These are phyloP conservation scores for Casuarina equisetifolia DNA, from an alignment of 306 rosid genomes.

Conservation along the genomic window DNA sequence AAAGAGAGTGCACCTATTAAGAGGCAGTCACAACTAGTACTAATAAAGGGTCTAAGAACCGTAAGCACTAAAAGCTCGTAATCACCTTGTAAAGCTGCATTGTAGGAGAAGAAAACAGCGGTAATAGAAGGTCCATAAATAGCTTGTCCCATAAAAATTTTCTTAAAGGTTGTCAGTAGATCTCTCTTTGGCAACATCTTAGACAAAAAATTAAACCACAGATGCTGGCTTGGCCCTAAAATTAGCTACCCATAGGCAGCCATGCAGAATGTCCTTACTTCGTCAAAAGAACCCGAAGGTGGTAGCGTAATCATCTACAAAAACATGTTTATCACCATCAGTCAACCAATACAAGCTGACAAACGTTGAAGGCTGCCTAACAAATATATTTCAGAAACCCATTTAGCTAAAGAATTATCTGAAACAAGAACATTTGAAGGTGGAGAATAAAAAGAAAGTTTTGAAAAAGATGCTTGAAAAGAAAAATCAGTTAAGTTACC, in stretches of 20 bases:
- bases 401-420: not conserved
- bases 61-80: not conserved
- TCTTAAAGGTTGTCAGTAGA: slow-evolving; percentile 60
- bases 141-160: slow-evolving; percentile 67
- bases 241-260: slow-evolving; percentile 62
- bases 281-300: slow-evolving; percentile 47
- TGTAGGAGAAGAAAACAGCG: slow-evolving; percentile 71
- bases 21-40: not conserved
- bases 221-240: slow-evolving; percentile 77
- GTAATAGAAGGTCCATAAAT: slow-evolving; percentile 61
- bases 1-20: slow-evolving; percentile 8
- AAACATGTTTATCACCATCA: slow-evolving; percentile 5
- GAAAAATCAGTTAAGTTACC: not conserved
- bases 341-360: slow-evolving; percentile 16
- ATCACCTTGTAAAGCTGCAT: slow-evolving; percentile 59
- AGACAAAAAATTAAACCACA: slow-evolving; percentile 66
- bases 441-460: not conserved
- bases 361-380: not conserved
- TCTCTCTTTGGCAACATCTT: slow-evolving; percentile 54
- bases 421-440: not conserved
- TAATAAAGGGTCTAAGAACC: not conserved
- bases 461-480: not conserved
- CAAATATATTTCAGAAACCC: not conserved
- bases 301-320: slow-evolving; percentile 54
- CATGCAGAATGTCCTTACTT: slow-evolving; percentile 61